Conservation (phyloP, 1,284 basidiomycete species). For the Apiotrichum brassicae region DNA sequence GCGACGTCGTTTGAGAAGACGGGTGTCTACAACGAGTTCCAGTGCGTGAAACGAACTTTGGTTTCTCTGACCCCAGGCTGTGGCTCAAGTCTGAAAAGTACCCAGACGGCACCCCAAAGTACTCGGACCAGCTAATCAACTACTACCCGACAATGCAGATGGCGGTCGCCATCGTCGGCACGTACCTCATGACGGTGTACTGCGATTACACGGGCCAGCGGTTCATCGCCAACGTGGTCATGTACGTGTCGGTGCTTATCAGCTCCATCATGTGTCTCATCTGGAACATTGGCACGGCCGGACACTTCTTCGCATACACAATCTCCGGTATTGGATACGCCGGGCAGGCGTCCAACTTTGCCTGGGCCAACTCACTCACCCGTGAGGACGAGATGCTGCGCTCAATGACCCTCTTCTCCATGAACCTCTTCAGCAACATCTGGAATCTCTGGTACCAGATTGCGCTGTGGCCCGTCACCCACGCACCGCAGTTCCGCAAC, state of each 20-base stretch:
- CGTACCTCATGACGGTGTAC: slow-evolving; percentile 32
- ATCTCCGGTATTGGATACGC: slow-evolving; percentile 33
- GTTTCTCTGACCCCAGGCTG: slow-evolving; percentile 1
- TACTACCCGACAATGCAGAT: slow-evolving; percentile 33
- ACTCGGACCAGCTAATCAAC: slow-evolving; percentile 20
- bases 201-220: slow-evolving; percentile 33
- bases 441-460: slow-evolving; percentile 38
- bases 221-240: slow-evolving; percentile 41
- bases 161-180: slow-evolving; percentile 33
- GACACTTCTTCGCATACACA: slow-evolving; percentile 38
- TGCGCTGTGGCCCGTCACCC: slow-evolving; percentile 33
- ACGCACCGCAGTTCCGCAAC: slow-evolving; percentile 32
- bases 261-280: slow-evolving; percentile 33
- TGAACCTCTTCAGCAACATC: slow-evolving; percentile 28
- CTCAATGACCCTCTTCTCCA: slow-evolving; percentile 33
- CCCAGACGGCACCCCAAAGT: neutral
- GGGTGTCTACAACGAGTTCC: slow-evolving; percentile 34
- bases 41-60: neutral
- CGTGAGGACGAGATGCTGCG: slow-evolving; percentile 40
- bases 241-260: slow-evolving; percentile 27
- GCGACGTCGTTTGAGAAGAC: slow-evolving; percentile 31
- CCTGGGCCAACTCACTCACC: slow-evolving; percentile 38
- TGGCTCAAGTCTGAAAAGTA: slow-evolving; percentile 27
- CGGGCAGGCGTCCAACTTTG: slow-evolving; percentile 42
- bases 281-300: slow-evolving; percentile 27